Evolutionary conservation across 768 basidiomycete species (phyloP), one percentile per base, ranked within the genome.

Genomic region (Mycena belliarum): DNA sequence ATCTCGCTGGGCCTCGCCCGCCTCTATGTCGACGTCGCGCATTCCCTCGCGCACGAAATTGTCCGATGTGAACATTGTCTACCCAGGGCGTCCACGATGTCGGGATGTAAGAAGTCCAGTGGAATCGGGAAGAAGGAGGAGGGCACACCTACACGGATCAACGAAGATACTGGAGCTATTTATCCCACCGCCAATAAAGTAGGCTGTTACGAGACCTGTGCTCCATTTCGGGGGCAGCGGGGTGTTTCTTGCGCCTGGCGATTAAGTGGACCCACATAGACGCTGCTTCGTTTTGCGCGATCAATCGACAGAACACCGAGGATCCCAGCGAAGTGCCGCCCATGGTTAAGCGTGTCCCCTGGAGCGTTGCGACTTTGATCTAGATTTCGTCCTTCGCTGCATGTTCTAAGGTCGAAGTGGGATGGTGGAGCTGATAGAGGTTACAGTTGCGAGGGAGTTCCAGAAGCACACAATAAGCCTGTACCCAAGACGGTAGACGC

Each of bases 211-310:
- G 43, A 37, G 8, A 44, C 40, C 52, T 53, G 52, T 53, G 52
- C 52, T 53, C 33, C 43, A 44, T 45, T 41, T 26, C 51, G 41
- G 50, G 28, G 32, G 28, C 43, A 35, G 23, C 51, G 51, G 51
- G 51, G 51, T 11, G 24, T 37, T 45, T 37, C 12, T 37, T 33
- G 29, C 25, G 21, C 24, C 16, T n/a, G 18, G 18, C 14, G 26
- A 24, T 44, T 24, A 14, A 15, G 21, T 33, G 51, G 51, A 52
- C 51, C 51, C 51, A 52, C 28, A 40, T 40, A 18, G 38, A 40
- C 2, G 14, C 11, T 41, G 14, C 5, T 23, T 41, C 40, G 14
- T 4, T 23, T 41, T 21, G 40, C 20, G 20, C 21, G 40, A 41
- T 41, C 40, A 41, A 23, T 41, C 11, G 9, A 2, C 40, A 41